Percentiles rank a stretch among this genome's conserved stretches.
These are phyloP conservation scores for Mycena rosella DNA, from an alignment of 768 basidiomycete genomes.

Conservation along the genomic window DNA sequence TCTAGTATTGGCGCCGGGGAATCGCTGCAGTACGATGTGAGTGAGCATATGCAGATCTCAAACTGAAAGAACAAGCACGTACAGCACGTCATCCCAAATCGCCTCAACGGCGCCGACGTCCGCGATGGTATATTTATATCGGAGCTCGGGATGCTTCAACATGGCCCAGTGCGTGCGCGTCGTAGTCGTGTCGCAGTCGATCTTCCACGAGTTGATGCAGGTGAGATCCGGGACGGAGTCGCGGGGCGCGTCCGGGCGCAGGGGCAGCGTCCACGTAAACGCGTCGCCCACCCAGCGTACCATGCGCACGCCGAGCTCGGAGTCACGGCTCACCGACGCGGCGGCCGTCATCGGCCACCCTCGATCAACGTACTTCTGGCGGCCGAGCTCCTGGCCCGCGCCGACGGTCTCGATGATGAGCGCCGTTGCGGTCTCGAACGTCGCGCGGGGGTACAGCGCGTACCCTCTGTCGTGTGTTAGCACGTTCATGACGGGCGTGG, in stretches of 20 bases:
- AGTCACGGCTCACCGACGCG: neutral
- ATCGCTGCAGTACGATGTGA: too few relatives aligned
- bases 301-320: conserved; percentile 2
- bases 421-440: conserved; percentile 47
- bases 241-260: neutral
- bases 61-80: too few relatives aligned
- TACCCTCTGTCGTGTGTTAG: conserved; percentile 57
- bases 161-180: neutral
- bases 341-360: conserved; percentile 48
- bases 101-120: neutral
- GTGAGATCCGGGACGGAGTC: neutral
- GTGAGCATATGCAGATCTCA: too few relatives aligned
- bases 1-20: too few relatives aligned
- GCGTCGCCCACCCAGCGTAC: conserved; percentile 22
- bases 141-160: neutral
- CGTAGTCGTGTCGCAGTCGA: neutral
- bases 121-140: conserved; percentile 1
- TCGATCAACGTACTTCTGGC: conserved; percentile 51
- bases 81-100: neutral
- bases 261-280: conserved; percentile 21
- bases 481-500: conserved; percentile 60
- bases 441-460: conserved; percentile 55
- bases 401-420: conserved; percentile 30
- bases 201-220: conserved; percentile 20
- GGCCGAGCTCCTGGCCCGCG: conserved; percentile 23